phyloP scores from a whole-genome alignment of 192 early-diverging fungal species.

The Gryganskiella cystojenkinii region DNA sequence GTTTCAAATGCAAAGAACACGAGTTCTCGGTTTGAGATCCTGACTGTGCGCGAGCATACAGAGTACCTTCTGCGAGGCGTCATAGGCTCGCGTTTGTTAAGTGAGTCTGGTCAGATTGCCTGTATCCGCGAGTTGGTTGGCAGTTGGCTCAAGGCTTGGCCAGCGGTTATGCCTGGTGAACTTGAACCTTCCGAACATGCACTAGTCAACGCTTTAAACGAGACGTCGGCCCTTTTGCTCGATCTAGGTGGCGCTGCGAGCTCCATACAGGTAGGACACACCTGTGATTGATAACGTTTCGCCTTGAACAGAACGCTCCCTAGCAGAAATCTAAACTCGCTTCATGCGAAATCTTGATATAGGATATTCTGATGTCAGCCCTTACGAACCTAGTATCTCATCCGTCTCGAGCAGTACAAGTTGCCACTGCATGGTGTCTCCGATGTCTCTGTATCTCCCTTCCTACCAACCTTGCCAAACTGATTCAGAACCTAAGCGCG shows the following conservation, averaged over 20 bases:
- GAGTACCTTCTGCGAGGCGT: conserved; percentile 77
- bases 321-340: not conserved
- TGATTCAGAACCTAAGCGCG: conserved; percentile 60
- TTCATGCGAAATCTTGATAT: not conserved
- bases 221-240: conserved; percentile 75
- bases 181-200: conserved; percentile 65
- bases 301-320: not conserved
- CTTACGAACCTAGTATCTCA: conserved; percentile 76
- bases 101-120: conserved; percentile 79
- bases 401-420: conserved; percentile 77
- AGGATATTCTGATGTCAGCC: conserved; percentile 75
- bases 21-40: conserved; percentile 61
- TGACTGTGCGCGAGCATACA: conserved; percentile 69
- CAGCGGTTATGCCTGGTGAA: conserved; percentile 60
- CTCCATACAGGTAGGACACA: conserved; percentile 59
- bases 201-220: conserved; percentile 76
- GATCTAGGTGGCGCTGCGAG: conserved; percentile 82
- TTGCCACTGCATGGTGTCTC: conserved; percentile 76
- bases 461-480: conserved; percentile 68
- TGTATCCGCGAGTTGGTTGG: conserved; percentile 71
- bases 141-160: conserved; percentile 70
- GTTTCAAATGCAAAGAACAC: conserved; percentile 62
- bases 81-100: conserved; percentile 78
- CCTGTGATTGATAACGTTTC: not conserved
- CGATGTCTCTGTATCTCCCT: conserved; percentile 73